Evolutionary conservation across 352 stramenopile genomes (phyloP), one percentile per base, ranked within the genome.

Genomic region (Pythium biforme): DNA sequence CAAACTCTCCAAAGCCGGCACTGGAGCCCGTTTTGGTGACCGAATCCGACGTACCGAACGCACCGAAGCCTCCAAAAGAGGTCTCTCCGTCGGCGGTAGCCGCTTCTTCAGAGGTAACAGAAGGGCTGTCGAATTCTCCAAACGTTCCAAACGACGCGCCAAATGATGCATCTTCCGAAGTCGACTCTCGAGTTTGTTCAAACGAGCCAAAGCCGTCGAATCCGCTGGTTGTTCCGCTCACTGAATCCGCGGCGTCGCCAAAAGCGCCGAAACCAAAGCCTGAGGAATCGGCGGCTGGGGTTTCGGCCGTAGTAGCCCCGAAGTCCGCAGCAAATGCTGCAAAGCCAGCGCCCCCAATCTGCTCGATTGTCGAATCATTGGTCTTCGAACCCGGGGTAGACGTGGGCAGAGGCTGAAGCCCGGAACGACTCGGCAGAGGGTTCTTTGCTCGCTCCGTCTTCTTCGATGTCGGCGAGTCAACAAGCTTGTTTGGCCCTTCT

Each of bases 251-350:
- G 15, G 17, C 22, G 4, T 54, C 31, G 15, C 23, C 62, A 40
- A 74, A 74, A 0, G 57, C 45, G 22, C 23, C 57, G 52, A 70
- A 73, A 0, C 53, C 59, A 45, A 72, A 72, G 1, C 20, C 57
- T 20, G 33, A 4, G 4, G 19, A 17, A 15, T 34, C n/a, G 10
- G n/a, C 19, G 12, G 23, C 10, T 4, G 33, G 8, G 1, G 3
- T 22, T 17, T 43, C 48, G 5, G 17, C 4, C n/a, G 55, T 19
- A 17, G 55, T 4, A 3, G 37, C 2, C 9, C 47, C 57, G 29
- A 64, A 64, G 27, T 64, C 39, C 4, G 57, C 34, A 6, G 10
- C 27, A 37, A 64, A 64, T 23, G 48, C 29, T 15, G 20, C 22
- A 40, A 55, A 62, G 3, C 55, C 45, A 37, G 27, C 22, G 47